Conservation (phyloP, 1,284 basidiomycete species). For the Boletellus deceptivus region DNA sequence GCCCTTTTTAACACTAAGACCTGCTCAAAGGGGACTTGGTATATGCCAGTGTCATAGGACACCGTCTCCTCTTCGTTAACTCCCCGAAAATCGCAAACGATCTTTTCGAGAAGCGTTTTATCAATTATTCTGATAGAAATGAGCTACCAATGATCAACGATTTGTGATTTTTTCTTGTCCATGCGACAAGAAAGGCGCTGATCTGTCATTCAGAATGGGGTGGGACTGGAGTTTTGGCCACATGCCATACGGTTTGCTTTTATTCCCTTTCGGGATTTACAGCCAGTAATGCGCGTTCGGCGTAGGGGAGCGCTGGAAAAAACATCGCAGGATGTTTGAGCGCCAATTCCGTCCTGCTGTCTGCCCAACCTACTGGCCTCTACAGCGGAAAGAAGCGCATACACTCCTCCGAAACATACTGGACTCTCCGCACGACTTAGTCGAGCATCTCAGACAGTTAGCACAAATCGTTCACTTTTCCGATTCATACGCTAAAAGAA, state of each 20-base stretch:
- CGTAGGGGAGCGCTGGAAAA: conserved; percentile 46
- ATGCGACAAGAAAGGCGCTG: neutral
- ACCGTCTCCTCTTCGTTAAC: conserved; percentile 33
- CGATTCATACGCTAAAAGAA: neutral
- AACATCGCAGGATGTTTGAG: conserved; percentile 49
- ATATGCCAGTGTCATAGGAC: conserved; percentile 30
- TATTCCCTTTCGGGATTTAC: neutral
- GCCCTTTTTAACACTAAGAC: neutral
- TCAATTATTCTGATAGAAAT: conserved; percentile 34
- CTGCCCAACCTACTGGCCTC: conserved; percentile 38
- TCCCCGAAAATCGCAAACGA: conserved; percentile 35
- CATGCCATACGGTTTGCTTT: conserved; percentile 45
- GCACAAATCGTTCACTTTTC: conserved; percentile 8
- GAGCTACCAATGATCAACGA: conserved; percentile 33
- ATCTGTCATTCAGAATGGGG: conserved; percentile 40
- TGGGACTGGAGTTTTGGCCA: conserved; percentile 53
- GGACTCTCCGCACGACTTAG: conserved; percentile 37
- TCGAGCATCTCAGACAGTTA: conserved; percentile 45
- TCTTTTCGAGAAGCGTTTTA: conserved; percentile 35
- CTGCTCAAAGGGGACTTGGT: conserved; percentile 27
- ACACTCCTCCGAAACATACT: conserved; percentile 39
- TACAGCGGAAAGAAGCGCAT: conserved; percentile 41
- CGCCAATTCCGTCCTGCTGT: conserved; percentile 41
- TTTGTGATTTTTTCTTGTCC: conserved; percentile 19
- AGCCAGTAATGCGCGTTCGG: neutral